A percentile compares a stretch with the other conserved stretches of the same genome.
phyloP scores from a whole-genome alignment of 441 rosid genomes.

The Adansonia gregorii region DNA sequence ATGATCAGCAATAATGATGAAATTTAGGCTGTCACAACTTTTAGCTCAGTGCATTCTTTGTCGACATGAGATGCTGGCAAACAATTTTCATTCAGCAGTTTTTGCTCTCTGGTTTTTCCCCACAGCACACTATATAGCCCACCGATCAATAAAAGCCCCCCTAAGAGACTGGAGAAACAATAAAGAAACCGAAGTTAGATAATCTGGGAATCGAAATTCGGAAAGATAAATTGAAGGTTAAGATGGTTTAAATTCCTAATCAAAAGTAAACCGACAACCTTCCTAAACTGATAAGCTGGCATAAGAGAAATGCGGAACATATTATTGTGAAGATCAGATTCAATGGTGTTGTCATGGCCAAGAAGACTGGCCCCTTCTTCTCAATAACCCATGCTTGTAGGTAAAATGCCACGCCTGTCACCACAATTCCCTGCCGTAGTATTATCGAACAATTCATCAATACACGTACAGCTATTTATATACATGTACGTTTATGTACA shows the following conservation, averaged over 20 bases:
- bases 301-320: slow-evolving; percentile 59
- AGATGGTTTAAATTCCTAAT: background rate
- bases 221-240: background rate
- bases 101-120: slow-evolving; percentile 75
- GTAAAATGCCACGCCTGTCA: slow-evolving; percentile 81
- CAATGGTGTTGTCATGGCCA: slow-evolving; percentile 92
- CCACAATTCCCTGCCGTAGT: slow-evolving; percentile 71
- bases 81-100: slow-evolving; percentile 29
- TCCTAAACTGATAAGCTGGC: slow-evolving; percentile 70
- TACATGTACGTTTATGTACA: background rate
- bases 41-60: slow-evolving; percentile 45
- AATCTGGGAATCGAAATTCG: background rate
- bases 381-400: slow-evolving; percentile 89
- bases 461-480: background rate
- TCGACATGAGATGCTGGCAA: slow-evolving; percentile 37
- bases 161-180: slow-evolving; percentile 52
- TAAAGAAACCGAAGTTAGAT: background rate
- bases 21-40: slow-evolving; percentile 35
- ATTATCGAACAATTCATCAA: background rate
- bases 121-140: slow-evolving; percentile 86
- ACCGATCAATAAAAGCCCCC: slow-evolving; percentile 66
- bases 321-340: slow-evolving; percentile 63
- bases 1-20: slow-evolving; percentile 2
- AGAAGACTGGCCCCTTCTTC: slow-evolving; percentile 85
- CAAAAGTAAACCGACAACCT: slow-evolving; percentile 40